Conservation (phyloP, 2,329 filamentous ascomycete species). For the Acarospora socialis region DNA sequence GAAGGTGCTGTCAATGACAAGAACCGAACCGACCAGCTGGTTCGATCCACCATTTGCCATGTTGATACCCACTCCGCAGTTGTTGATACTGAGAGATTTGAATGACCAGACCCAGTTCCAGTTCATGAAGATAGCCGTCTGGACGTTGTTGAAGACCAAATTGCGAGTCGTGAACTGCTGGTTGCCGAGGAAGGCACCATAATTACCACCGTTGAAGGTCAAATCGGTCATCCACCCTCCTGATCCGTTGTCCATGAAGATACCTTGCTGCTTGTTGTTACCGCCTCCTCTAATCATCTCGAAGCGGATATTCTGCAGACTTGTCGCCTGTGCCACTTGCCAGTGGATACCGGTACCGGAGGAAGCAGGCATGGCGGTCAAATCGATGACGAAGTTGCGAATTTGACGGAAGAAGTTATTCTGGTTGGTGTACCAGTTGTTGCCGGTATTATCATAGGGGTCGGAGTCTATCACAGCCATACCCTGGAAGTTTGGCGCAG, state of each 20-base stretch:
- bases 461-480: constrained; percentile 85
- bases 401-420: constrained; percentile 73
- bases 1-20: constrained; percentile 70
- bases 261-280: constrained; percentile 56
- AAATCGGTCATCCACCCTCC: constrained; percentile 76
- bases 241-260: constrained; percentile 76
- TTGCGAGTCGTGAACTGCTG: constrained; percentile 83
- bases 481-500: constrained; percentile 55
- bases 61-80: constrained; percentile 62
- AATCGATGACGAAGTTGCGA: constrained; percentile 68
- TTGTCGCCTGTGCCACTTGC: constrained; percentile 69
- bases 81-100: constrained; percentile 60
- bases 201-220: constrained; percentile 66
- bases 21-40: constrained; percentile 72
- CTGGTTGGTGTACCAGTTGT: constrained; percentile 68
- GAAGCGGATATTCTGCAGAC: constrained; percentile 67
- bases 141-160: constrained; percentile 64
- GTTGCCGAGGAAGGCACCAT: constrained; percentile 66
- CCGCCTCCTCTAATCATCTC: constrained; percentile 58
- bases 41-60: constrained; percentile 51
- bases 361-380: constrained; percentile 48
- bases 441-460: constrained; percentile 56
- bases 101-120: constrained; percentile 86
- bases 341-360: constrained; percentile 63
- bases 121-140: constrained; percentile 76